Base-by-base conservation (phyloP, 345 rosid species). In the Lepidium aucheri region DNA sequence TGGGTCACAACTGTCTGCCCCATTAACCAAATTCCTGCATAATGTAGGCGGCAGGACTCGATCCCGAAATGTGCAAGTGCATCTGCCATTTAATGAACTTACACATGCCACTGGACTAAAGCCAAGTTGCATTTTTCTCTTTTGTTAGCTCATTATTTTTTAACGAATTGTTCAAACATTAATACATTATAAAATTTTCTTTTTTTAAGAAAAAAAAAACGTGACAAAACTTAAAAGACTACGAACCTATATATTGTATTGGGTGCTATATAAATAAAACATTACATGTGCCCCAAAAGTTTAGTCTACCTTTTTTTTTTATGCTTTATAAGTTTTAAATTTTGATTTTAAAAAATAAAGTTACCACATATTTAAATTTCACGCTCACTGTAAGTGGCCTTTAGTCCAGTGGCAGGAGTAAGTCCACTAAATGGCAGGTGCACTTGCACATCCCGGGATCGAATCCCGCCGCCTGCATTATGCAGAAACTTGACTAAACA, bases 201-300 rank as follows among this genome's bases (percentile, higher is more conserved):
- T 28, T 28, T 28, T 5, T 6, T 0, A 26, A 26, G 4, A 26
- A 26, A 33, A 6, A 8, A 16, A 33, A 39, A 50, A 70, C 30
- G 20, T 35, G 34, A 38, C 3, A 17, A 71, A 60, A 1, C 45
- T 35, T 28, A 32, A 54, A 65, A 52, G 76, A 40, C 45, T 65
- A 34, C 16, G 46, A 28, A 33, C 45, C 40, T 71, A 54, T 53
- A 49, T 24, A 3, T 6, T 24, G 5, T 4, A 1, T 15, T 8
- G 38, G 53, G 34, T 18, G 13, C 32, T 30, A 32, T 54, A 40
- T 17, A 62, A 9, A 11, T 39, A 53, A 14, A 45, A 35, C 41
- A 63, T 5, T 15, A 55, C 52, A 63, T 71, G 59, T 56, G 45
- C 50, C 50, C 52, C 53, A 56, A 49, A 28, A 47, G 43, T 49